phyloP scores from a whole-genome alignment of 2,329 filamentous ascomycete genomes.

The Pezicula radicicola region DNA sequence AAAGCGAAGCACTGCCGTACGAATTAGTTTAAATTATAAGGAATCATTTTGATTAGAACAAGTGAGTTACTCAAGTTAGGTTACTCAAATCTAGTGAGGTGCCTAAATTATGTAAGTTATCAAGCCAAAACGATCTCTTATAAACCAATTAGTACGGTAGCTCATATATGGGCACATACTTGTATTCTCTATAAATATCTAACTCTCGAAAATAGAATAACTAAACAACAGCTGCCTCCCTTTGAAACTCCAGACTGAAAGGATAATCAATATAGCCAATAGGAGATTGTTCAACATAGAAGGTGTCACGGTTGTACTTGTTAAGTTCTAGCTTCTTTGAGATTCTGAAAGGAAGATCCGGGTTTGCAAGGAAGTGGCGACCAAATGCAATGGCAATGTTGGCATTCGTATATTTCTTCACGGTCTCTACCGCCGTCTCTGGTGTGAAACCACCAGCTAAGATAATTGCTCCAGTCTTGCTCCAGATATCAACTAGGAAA shows the following conservation, averaged over 20 bases:
- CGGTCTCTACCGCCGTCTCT: neutral
- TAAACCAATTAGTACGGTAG: too few species aligned
- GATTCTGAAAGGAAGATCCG: conserved; percentile 44
- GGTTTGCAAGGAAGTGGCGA: conserved; percentile 44
- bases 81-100: too few species aligned
- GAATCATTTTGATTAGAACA: too few species aligned
- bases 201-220: neutral
- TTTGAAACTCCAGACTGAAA: neutral
- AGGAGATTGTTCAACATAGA: conserved; percentile 31
- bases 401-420: conserved; percentile 33
- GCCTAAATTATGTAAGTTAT: too few species aligned
- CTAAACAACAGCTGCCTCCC: neutral
- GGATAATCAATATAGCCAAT: neutral
- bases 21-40: too few species aligned
- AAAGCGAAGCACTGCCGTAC: too few species aligned
- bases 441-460: neutral
- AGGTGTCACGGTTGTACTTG: conserved; percentile 41
- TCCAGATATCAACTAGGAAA: conserved; percentile 40
- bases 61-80: too few species aligned
- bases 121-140: too few species aligned
- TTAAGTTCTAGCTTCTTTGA: conserved; percentile 38
- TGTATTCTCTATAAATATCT: neutral
- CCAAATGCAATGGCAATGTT: conserved; percentile 45
- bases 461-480: conserved; percentile 34
- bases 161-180: too few species aligned